Base-by-base conservation (phyloP, 192 early-diverging fungal genomes). In the Linnemannia schmuckeri region DNA sequence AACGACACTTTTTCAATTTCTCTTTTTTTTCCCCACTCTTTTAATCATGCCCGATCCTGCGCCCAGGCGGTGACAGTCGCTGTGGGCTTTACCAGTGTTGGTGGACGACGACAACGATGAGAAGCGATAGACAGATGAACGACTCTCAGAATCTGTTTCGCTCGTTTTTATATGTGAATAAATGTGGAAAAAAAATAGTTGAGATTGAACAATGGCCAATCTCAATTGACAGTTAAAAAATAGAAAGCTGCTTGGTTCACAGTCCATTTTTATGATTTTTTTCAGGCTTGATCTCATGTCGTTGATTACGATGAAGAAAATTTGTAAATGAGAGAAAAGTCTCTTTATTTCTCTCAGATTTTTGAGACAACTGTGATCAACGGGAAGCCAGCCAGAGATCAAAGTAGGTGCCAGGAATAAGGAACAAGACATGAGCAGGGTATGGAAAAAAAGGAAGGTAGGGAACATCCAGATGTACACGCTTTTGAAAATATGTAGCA, bases 31-130 rank as follows among this genome's bases (percentile, higher is more conserved):
- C 61, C 61, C 61, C 61, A 63, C 61, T 33, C 61, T 30, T 63
- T n/a, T 63, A 33, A 63, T 63, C 61, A 27, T 63, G 27, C 61
- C 61, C 61, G 27, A 63, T 63, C 61, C 61, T 63, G 61, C 61
- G 61, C 61, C 61, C 61, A 61, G 57, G 57, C 57, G 33, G 27
- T 49, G 47, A 49, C 18, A 49, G 47, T 49, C 41, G 8, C 4
- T 49, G 44, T 44, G 4, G 7, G 44, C 10, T 44, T 44, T 44
- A 44, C 13, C 44, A 44, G 44, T 12, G 10, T 44, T 7, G 44
- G 13, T 44, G 44, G 10, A 44, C 3, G 3, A 44, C 44, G 44
- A 44, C 10, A 12, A 44, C 47, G 18, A 49, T 13, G 47, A 18
- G 1, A 18, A 20, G 47, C 1, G 47, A 18, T 49, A 4, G 18